These are phyloP conservation scores for Boletellus sp. DNA, from an alignment of 768 basidiomycete species.

Conservation along the genomic window DNA sequence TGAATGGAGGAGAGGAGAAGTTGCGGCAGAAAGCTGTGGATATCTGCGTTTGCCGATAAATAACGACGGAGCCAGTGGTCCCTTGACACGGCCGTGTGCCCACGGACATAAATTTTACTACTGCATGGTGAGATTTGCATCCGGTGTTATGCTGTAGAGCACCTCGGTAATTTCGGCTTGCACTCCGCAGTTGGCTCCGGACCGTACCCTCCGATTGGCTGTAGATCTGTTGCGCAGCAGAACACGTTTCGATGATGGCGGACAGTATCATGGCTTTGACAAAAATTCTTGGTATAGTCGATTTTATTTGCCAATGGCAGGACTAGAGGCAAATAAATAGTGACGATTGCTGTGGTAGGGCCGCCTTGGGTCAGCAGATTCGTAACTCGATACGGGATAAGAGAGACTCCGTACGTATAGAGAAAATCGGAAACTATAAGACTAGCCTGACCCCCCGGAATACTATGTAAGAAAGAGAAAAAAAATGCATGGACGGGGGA, in stretches of 20 bases:
- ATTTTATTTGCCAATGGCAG: neutral
- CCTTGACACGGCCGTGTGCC: neutral
- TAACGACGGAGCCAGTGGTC: no score
- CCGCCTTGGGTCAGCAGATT: neutral
- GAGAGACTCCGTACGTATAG: slow-evolving; percentile 1
- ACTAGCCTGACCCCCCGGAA: neutral
- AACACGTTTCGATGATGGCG: neutral
- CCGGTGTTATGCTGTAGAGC: neutral
- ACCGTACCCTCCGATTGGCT: no score
- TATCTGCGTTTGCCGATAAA: no score
- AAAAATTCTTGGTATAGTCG: neutral
- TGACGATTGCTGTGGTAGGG: neutral
- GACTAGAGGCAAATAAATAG: neutral
- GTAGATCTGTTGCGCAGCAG: neutral
- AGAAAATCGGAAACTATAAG: neutral
- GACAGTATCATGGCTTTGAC: neutral
- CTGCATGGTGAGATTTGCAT: neutral
- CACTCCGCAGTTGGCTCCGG: neutral
- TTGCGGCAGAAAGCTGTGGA: no score
- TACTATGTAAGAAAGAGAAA: neutral
- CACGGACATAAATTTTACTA: neutral
- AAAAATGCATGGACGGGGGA: neutral
- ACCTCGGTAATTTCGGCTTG: neutral
- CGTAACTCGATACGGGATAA: neutral
- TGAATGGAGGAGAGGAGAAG: neutral